Conservation (phyloP, 306 rosid species). For the Malus sylvestris region DNA sequence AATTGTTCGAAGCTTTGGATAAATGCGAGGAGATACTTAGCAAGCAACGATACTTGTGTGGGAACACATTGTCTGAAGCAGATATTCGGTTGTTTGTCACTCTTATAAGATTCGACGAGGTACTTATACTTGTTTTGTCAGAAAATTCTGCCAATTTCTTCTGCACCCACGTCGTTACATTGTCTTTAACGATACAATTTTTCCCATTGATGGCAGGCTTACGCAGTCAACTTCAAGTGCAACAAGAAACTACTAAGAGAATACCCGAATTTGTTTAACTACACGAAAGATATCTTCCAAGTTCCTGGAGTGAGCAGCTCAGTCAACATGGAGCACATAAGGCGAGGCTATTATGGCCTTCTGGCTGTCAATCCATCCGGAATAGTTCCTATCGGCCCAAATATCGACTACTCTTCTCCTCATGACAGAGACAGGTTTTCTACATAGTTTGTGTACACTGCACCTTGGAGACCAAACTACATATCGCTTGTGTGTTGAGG, state of each 20-base stretch:
- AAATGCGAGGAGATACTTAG: slow-evolving; percentile 71
- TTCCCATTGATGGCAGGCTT: slow-evolving; percentile 48
- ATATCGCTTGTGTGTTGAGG: neutral
- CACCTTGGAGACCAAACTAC: neutral
- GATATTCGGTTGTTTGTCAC: slow-evolving; percentile 89
- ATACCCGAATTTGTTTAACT: slow-evolving; percentile 72
- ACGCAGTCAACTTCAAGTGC: slow-evolving; percentile 95
- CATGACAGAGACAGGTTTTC: slow-evolving; percentile 69
- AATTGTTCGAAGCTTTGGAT: slow-evolving; percentile 68
- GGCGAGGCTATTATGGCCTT: slow-evolving; percentile 76
- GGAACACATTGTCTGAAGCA: slow-evolving; percentile 67
- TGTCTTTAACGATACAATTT: neutral
- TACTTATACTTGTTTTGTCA: slow-evolving; percentile 15
- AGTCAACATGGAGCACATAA: slow-evolving; percentile 75
- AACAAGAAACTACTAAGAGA: slow-evolving; percentile 78
- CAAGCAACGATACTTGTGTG: slow-evolving; percentile 79
- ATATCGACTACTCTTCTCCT: slow-evolving; percentile 58
- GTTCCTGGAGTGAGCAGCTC: slow-evolving; percentile 63
- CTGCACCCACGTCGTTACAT: neutral
- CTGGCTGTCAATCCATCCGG: slow-evolving; percentile 82
- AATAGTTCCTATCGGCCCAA: slow-evolving; percentile 64
- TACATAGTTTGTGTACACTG: slow-evolving; percentile 22
- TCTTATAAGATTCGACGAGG: slow-evolving; percentile 95
- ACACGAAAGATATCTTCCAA: slow-evolving; percentile 81
- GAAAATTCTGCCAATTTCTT: neutral